Evolutionary conservation across 768 basidiomycete species (phyloP), one percentile per base, ranked within the genome.

Genomic region (Pleurotus ostreatus): DNA sequence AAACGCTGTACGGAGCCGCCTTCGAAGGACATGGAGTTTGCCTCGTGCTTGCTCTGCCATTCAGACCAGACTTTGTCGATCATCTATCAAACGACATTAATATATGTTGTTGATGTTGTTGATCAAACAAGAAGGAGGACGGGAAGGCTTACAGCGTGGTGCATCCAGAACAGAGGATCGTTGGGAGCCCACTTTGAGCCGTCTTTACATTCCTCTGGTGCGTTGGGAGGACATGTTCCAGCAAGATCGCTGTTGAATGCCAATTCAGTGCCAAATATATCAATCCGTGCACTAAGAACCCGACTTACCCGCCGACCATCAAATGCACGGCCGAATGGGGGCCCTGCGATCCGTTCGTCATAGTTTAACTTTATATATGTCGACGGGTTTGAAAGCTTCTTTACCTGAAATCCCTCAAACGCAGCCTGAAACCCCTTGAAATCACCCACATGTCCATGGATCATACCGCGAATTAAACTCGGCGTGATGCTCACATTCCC

Each of bases 41-140:
- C 48, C 1, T 58, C 25, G 55, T 68, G 43, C 9, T 55, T 55
- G 51, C 57, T 55, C 47, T 74, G 72, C 72, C 72, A 73, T 48
- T 72, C 67, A 49, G 47, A 70, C 72, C 72, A 74, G 13, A 73
- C 53, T 55, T 70, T 70, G 59, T 73, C 72, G 47, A 74, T 60
- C 71, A 71, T 72, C 63, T 63, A 49, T 39, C 53, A 13, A 38
- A 3, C 49, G 40, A 45, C 38, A 46, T 45, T 18, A n/a, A 55
- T 40, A 16, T 38, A 11, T 4, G 30, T 11, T 2, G 30, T 34
- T 11, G 30, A 34, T 11, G 11, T 34, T 34, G 11, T 34, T 34
- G 9, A 34, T 34, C 30, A 34, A 25, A 34, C 7, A 2, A 2
- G 1, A 9, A 34, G 11, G 30, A 11, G 8, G 30, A 34, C 30